Base-by-base conservation (phyloP, 2,329 filamentous ascomycete genomes). In the Alternaria triticimaculans region DNA sequence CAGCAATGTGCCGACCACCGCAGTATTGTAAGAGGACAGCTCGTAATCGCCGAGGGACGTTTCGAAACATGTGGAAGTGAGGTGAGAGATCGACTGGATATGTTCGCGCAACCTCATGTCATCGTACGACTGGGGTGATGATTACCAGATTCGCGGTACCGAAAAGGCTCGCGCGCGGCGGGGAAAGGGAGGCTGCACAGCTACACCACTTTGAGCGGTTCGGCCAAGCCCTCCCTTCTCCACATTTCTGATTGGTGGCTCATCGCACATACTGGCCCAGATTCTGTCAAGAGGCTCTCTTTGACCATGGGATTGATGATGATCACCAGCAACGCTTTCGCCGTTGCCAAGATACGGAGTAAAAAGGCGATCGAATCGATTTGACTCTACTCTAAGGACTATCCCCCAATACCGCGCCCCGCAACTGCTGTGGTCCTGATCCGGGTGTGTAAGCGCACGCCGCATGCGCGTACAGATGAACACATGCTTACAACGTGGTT, bases 81-180 rank as follows among this genome's bases (percentile, higher is more conserved):
- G 41, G 12, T 41, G 28, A 41, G n/a, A 20, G 49, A 53, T 37
- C 30, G 49, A 53, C 48, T 53, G n/a, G 6, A 14, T 26, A 15
- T 26, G 41, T 25, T 41, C 20, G 28, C 28, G 55, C 48, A 58
- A 43, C 10, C 30, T 44, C 14, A 25, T 41, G 41, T 28, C 26
- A 23, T 33, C 14, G 33, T 33, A 21, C 44, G 41, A 43, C 50
- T 60, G 33, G 49, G 20, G 33, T 15, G 20, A 26, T 20, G 33
- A 15, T 50, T 60, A 25, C 50, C 56, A 55, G 55, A 48, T 25
- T 18, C 33, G 30, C 54, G 49, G 60, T 59, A 60, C 60, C 50
- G 50, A 55, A 26, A 58, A 43, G 53, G 26, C 25, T 46, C 44
- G 49, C 45, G 43, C 49, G 44, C 49, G 59, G 60, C 60, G 55